Conservation (phyloP, 306 rosid species). For the Hippophae rhamnoides region DNA sequence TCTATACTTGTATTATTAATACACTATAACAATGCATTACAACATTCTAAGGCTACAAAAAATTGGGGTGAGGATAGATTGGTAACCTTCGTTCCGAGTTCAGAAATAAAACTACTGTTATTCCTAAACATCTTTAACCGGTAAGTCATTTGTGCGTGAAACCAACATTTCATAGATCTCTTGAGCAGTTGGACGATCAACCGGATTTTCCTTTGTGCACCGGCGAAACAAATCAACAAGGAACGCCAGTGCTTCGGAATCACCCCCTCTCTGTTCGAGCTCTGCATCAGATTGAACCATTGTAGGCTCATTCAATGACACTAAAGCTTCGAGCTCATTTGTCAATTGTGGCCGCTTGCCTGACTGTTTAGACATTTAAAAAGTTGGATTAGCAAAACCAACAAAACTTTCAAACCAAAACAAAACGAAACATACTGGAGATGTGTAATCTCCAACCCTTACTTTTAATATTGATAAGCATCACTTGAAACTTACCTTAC, state of each 20-base stretch:
- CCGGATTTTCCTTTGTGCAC: slow-evolving; percentile 59
- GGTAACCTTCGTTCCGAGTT: slow-evolving; percentile 1
- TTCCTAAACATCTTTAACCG: slow-evolving; percentile 26
- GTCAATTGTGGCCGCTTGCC: slow-evolving; percentile 63
- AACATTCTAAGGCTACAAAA: slow-evolving; percentile 25
- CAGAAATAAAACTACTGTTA: slow-evolving; percentile 19
- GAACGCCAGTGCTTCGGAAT: slow-evolving; percentile 30
- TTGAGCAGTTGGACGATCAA: slow-evolving; percentile 65
- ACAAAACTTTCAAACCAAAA: slow-evolving; percentile 1
- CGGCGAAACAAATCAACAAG: slow-evolving; percentile 62
- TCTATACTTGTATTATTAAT: too few species aligned
- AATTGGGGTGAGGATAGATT: slow-evolving; percentile 7
- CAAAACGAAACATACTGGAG: neutral
- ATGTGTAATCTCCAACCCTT: too few species aligned
- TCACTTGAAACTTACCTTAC: too few species aligned
- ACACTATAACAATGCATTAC: slow-evolving; percentile 6
- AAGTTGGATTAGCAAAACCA: neutral
- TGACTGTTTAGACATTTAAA: slow-evolving; percentile 27
- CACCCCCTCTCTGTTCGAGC: slow-evolving; percentile 31
- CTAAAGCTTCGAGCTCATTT: slow-evolving; percentile 48
- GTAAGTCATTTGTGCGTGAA: slow-evolving; percentile 22
- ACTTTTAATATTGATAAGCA: too few species aligned
- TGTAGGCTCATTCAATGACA: slow-evolving; percentile 36
- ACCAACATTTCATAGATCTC: slow-evolving; percentile 50
- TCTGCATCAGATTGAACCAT: slow-evolving; percentile 50